phyloP scores from a whole-genome alignment of 495 filamentous ascomycete genomes.

The Tuber calosporum region DNA sequence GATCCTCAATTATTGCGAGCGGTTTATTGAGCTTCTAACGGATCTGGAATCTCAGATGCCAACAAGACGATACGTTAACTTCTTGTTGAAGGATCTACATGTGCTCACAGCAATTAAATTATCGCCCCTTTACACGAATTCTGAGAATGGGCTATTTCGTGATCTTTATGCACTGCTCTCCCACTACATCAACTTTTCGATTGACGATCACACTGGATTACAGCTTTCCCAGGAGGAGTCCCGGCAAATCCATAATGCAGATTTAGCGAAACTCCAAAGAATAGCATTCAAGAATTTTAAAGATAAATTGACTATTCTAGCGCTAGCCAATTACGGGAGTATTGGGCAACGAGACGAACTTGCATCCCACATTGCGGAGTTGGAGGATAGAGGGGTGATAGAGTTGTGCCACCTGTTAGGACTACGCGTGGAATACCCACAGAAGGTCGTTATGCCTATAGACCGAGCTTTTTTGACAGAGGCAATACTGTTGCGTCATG shows the following conservation, averaged over 20 bases:
- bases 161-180: conserved; percentile 71
- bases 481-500: conserved; percentile 66
- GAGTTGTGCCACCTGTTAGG: conserved; percentile 64
- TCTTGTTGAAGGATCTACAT: conserved; percentile 83
- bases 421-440: conserved; percentile 71
- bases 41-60: conserved; percentile 91
- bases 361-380: conserved; percentile 62
- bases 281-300: conserved; percentile 76
- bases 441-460: conserved; percentile 54
- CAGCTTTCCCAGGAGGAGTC: conserved; percentile 64
- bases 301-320: conserved; percentile 80
- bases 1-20: conserved; percentile 76
- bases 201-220: conserved; percentile 82
- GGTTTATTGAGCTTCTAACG: conserved; percentile 81
- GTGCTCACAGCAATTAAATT: conserved; percentile 72
- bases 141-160: conserved; percentile 68
- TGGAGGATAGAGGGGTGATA: conserved; percentile 66
- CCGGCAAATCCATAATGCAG: conserved; percentile 68
- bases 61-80: conserved; percentile 88
- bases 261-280: conserved; percentile 72
- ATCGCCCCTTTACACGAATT: conserved; percentile 67
- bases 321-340: conserved; percentile 84
- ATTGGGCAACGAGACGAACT: conserved; percentile 74
- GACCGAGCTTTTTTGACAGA: conserved; percentile 68
- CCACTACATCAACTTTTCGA: conserved; percentile 80